Conservation (phyloP, 352 stramenopile species). For the Globisporangium acanthophoron region DNA sequence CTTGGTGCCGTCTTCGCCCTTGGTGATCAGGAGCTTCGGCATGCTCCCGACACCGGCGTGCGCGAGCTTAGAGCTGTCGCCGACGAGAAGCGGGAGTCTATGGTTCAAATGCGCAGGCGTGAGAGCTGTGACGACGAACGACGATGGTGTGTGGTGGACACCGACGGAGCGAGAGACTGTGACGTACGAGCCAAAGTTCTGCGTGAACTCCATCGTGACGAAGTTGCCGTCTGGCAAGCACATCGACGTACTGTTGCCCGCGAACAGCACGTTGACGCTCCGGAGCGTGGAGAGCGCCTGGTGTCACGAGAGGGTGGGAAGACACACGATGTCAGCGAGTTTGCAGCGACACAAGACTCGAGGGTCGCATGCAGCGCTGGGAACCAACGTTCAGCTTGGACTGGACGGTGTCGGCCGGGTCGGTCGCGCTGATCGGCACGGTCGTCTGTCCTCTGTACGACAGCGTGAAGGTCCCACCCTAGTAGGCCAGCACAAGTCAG, state of each 20-base stretch:
- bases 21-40: slow-evolving; percentile 39
- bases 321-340: not conserved
- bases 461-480: slow-evolving; percentile 70
- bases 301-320: not conserved
- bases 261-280: slow-evolving; percentile 50
- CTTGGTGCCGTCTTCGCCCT: slow-evolving; percentile 81
- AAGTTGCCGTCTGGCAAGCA: slow-evolving; percentile 66
- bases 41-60: slow-evolving; percentile 48
- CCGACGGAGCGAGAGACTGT: not conserved
- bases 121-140: not conserved
- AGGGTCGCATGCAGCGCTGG: not conserved
- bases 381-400: slow-evolving; percentile 59
- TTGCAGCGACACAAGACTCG: not conserved
- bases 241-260: slow-evolving; percentile 44
- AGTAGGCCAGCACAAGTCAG: not conserved
- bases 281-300: slow-evolving; percentile 59
- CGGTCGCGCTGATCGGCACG: slow-evolving; percentile 50
- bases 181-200: slow-evolving; percentile 68
- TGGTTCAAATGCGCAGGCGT: not conserved
- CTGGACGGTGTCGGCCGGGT: slow-evolving; percentile 53
- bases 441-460: slow-evolving; percentile 62
- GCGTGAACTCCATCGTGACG: slow-evolving; percentile 72
- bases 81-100: slow-evolving; percentile 69
- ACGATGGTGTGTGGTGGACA: too few relatives aligned
- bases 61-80: slow-evolving; percentile 48